A percentile compares a stretch with the other conserved stretches of the same genome.
These are phyloP conservation scores for Talaromyces liani DNA, from an alignment of 495 filamentous ascomycete species.

Conservation along the genomic window DNA sequence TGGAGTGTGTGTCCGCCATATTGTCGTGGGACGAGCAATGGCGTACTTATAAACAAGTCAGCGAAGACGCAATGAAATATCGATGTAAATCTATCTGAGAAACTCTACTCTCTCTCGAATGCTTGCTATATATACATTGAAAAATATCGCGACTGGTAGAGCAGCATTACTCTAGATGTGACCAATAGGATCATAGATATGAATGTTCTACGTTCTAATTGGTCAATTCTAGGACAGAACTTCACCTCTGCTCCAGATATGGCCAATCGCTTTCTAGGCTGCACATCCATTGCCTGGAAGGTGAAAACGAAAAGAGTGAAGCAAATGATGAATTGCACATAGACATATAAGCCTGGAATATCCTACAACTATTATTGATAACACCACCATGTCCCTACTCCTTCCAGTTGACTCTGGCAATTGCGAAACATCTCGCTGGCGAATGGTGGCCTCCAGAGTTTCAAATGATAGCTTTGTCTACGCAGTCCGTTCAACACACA, in stretches of 20 bases:
- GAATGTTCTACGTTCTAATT: not conserved
- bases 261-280: not conserved
- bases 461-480: slow-evolving; percentile 44
- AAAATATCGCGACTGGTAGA: not conserved
- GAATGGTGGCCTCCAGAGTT: not conserved
- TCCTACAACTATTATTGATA: not conserved
- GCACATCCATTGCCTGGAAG: not conserved
- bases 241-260: not conserved
- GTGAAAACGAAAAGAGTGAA: not conserved
- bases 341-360: not conserved
- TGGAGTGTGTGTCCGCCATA: slow-evolving; percentile 1
- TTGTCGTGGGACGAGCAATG: not conserved
- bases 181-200: not conserved
- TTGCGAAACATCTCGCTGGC: not conserved
- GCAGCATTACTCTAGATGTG: not conserved
- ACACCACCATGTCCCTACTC: not conserved
- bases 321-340: not conserved
- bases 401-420: not conserved
- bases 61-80: not conserved
- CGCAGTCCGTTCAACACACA: slow-evolving; percentile 52
- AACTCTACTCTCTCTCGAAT: not conserved
- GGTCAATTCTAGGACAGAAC: not conserved
- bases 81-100: not conserved
- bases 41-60: not conserved
- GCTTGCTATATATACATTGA: not conserved